Base-by-base conservation (phyloP, 1,139 yeast species). In the Nadsonia commutata region DNA sequence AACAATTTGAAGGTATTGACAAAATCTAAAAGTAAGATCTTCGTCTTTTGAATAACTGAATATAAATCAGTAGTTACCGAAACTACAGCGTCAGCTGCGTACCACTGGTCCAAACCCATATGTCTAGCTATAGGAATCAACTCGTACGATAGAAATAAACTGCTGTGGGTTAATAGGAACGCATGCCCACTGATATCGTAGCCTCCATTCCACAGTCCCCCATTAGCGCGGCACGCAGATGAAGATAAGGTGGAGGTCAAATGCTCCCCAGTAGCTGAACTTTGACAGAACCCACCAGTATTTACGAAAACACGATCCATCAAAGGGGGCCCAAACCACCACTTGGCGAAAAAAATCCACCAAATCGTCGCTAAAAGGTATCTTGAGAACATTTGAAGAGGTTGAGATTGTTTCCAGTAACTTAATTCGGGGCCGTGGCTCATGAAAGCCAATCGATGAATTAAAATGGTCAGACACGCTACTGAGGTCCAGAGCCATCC, bases 141-240 rank as follows among this genome's bases (percentile, higher is more conserved):
- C 57, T 88, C 97, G 46, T 76, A 75, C 57, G 82, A 70, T 52
- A 90, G 57, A 49, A 80, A 74, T 53, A 83, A 64, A 17, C 84
- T 74, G 45, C 90, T 74, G 49, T 84, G 80, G 2, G 83, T 75
- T 45, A 90, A 63, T 40, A 90, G 59, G 54, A 88, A 90, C 0
- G 85, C 82, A 58, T 90, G 98, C 0, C 98, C 98, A 49, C 93
- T 80, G 13, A 97, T 95, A 63, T 90, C 98, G 56, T 85, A 95
- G 0, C 98, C 98, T 1, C 95, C 96, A 8, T 57, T 58, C 98
- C 97, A 88, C 2, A 64, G 51, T 0, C 96, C 96, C 20, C 74
- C 75, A 19, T 74, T 51, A 21, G 64, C 56, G 39, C 86, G 65
- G 56, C 96, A 86, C 4, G 65, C 63, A 38, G 67, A 67, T 17